phyloP scores from a whole-genome alignment of 495 filamentous ascomycete species.

The Hypoxylon cercidicola region DNA sequence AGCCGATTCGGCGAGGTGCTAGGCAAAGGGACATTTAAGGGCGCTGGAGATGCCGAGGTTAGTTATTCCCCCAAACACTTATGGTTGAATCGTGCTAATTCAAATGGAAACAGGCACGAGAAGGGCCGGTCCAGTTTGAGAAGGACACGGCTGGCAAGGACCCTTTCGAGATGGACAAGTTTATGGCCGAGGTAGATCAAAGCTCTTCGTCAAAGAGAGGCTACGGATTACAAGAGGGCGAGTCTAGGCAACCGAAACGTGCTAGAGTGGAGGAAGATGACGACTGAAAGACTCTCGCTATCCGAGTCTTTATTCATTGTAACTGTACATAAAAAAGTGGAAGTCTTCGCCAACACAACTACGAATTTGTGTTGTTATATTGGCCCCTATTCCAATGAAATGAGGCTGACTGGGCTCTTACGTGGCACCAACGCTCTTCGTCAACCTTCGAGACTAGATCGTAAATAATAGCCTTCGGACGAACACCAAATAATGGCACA shows the following conservation, averaged over 20 bases:
- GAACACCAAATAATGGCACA: too few relatives aligned
- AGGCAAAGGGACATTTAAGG: slow-evolving; percentile 91
- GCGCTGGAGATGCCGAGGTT: slow-evolving; percentile 86
- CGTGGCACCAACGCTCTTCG: not conserved
- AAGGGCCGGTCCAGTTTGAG: slow-evolving; percentile 98
- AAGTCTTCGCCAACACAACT: not conserved
- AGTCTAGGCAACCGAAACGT: slow-evolving; percentile 75
- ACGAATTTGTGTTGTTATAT: not conserved
- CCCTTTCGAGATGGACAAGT: slow-evolving; percentile 92
- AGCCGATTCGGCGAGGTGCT: slow-evolving; percentile 83
- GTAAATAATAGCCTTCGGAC: too few relatives aligned
- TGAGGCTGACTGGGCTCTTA: not conserved
- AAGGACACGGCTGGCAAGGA: slow-evolving; percentile 78
- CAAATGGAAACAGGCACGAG: slow-evolving; percentile 64
- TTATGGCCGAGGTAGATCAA: slow-evolving; percentile 81
- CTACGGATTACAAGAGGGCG: slow-evolving; percentile 84
- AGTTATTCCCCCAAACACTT: slow-evolving; percentile 45
- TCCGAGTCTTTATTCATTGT: not conserved
- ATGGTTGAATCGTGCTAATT: slow-evolving; percentile 45
- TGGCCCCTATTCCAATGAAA: not conserved
- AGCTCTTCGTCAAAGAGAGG: slow-evolving; percentile 75
- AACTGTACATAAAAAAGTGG: not conserved
- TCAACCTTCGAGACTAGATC: not conserved
- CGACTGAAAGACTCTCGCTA: slow-evolving; percentile 38
- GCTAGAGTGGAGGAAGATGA: slow-evolving; percentile 83